Evolutionary conservation across 441 rosid genomes (phyloP), one percentile per base, ranked within the genome.

Genomic region (Isatis lusitanica): DNA sequence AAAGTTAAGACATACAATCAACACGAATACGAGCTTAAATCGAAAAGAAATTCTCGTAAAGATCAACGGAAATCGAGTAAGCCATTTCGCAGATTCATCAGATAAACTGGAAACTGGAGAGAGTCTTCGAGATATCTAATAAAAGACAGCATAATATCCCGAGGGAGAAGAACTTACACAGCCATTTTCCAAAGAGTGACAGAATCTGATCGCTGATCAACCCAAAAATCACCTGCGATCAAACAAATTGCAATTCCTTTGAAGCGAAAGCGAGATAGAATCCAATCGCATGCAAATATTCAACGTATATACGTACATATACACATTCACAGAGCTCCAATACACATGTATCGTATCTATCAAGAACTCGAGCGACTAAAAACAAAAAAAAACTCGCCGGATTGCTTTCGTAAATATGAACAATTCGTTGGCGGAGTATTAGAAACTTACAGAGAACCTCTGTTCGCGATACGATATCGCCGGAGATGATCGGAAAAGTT

Each of bases 191-290:
- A 43, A 28, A 59, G 73, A 77, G 50, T 77, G 44, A 42, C 17
- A 56, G 33, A 71, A 60, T 43, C 10, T 43, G 68, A 66, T 71
- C 64, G 73, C 52, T 43, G 65, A 72, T 53, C 67, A 31, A 38
- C 56, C 46, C 70, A 70, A 71, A 67, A 53, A 1, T 58, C 61
- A 66, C 80, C 80, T 77, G 15, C 66, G 74, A 71, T 77, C 74
- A 53, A 66, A 66, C 68, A 66, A 44, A 52, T 66, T 43, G n/a
- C 57, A 58, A 42, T 31, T 38, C 7, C 33, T 4, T 39, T 70
- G n/a, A 68, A 56, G 39, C 40, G 5, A 66, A 36, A 66, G 15
- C 60, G 5, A 35, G 16, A 42, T 58, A 15, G 59, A 75, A 13
- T 51, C 63, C 51, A 33, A 61, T 31, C 40, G 9, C 70, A 77